Evolutionary conservation across 2,329 filamentous ascomycete species (phyloP).

Genomic region (Aureobasidium sp.): DNA sequence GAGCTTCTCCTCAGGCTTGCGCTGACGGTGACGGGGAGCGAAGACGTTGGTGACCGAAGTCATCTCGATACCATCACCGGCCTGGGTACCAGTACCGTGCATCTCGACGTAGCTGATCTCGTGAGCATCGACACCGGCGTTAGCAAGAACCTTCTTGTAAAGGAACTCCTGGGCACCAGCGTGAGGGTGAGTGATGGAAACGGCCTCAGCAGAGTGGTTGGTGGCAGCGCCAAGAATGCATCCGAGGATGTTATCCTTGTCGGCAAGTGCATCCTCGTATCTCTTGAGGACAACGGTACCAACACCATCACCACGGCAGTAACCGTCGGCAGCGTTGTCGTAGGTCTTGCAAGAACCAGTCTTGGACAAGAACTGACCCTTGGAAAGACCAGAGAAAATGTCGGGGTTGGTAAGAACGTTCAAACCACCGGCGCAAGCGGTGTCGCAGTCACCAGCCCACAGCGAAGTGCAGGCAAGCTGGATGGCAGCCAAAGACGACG

Average conservation of each 20-base stretch:
- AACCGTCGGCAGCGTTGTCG: conserved; percentile 71
- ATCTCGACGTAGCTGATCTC: conserved; percentile 81
- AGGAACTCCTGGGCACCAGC: conserved; percentile 65
- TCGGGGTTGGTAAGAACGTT: conserved; percentile 75
- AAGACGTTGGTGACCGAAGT: conserved; percentile 60
- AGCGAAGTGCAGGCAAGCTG: conserved; percentile 64
- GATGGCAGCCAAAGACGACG: conserved; percentile 63
- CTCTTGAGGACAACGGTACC: conserved; percentile 70
- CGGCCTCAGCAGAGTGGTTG: conserved; percentile 73
- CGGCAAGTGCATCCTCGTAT: conserved; percentile 65
- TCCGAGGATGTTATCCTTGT: conserved; percentile 64
- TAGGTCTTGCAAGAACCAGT: conserved; percentile 72
- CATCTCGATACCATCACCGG: conserved; percentile 77
- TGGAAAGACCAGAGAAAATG: conserved; percentile 66
- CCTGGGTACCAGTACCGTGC: conserved; percentile 83
- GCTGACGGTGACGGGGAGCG: conserved; percentile 44
- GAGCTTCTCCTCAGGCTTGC: conserved; percentile 33
- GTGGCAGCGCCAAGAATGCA: conserved; percentile 67
- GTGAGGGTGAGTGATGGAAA: conserved; percentile 78
- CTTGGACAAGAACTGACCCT: conserved; percentile 70
- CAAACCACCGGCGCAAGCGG: conserved; percentile 68
- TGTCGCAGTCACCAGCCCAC: conserved; percentile 70
- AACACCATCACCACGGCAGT: conserved; percentile 70
- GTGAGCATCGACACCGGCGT: conserved; percentile 64
- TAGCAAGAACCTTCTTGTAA: conserved; percentile 60